Evolutionary conservation across 1,284 basidiomycete species (phyloP), one percentile per base, ranked within the genome.

Genomic region (Heterobasidion parviporum): DNA sequence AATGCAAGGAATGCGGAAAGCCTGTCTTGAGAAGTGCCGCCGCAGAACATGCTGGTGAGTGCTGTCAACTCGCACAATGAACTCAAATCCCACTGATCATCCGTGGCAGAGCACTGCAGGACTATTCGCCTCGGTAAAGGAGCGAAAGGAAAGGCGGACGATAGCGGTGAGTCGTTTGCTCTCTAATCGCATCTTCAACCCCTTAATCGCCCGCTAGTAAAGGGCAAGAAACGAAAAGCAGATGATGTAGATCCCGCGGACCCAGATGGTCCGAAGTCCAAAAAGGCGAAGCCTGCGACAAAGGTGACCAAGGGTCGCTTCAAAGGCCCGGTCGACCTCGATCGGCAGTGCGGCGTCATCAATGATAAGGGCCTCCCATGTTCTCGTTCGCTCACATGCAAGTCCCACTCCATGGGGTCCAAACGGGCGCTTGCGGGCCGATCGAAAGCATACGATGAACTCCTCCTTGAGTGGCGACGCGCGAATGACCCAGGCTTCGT

Each of bases 321-420:
- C 58, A 89, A 92, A 65, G 90, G 90, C 2, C 93, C 93, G 2
- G 83, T 95, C 54, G 89, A 98, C 69, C 85, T 89, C 61, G 93
- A 98, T 74, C 86, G 84, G 59, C 94, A 98, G 65, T 99, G 96
- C 64, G 96, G 97, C 55, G 96, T 99, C 49, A 95, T 98, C 70
- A 98, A 96, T 73, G 95, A 98, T 74, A 98, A 98, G 69, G 82
- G 82, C 49, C 75, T 94, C 9, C 94, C 92, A 0, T 99, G 96
- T 69, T 93, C 94, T n/a, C 91, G 96, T 45, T 94, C 93, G 12
- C 80, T 99, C 41, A 98, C 96, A 0, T 99, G 96, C 79, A 99
- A 99, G 72, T 94, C 96, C 4, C 96, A 99, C 68, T 90, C 92
- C 1, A 97, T 99, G 89, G 94, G 94, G 35, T 92, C 94, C 32